Evolutionary conservation across 805 yeast genomes (phyloP).

Genomic region (Myxozyma udenii): DNA sequence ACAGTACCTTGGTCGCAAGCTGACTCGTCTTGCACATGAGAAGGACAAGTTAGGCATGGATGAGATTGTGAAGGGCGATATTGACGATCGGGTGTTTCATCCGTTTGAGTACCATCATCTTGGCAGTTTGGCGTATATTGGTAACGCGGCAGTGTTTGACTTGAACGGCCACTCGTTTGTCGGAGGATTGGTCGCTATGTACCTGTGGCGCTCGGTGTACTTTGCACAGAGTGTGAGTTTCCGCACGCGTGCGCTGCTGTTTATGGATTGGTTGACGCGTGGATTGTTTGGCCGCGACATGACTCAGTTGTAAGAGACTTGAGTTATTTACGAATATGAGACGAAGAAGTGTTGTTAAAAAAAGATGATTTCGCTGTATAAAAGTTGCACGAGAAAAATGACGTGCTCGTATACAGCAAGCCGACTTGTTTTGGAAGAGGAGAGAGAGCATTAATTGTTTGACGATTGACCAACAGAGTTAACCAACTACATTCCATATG

Average conservation of each 20-base stretch:
- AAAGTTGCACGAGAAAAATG: no score
- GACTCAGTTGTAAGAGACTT: slow-evolving; percentile 28
- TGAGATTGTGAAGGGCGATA: slow-evolving; percentile 51
- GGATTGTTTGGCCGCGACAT: slow-evolving; percentile 31
- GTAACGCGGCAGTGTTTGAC: slow-evolving; percentile 70
- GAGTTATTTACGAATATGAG: no score
- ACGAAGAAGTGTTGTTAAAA: no score
- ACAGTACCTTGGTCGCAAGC: slow-evolving; percentile 58
- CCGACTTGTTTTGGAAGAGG: no score
- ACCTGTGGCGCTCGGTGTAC: slow-evolving; percentile 68
- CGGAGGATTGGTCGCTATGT: slow-evolving; percentile 69
- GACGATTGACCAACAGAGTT: no score
- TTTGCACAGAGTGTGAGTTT: slow-evolving; percentile 65
- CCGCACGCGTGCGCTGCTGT: slow-evolving; percentile 59
- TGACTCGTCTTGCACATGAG: slow-evolving; percentile 51
- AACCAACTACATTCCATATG: no score
- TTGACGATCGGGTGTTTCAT: slow-evolving; percentile 53
- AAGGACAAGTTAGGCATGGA: slow-evolving; percentile 45
- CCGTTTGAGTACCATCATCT: slow-evolving; percentile 63
- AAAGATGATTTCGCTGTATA: no score
- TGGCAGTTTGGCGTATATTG: slow-evolving; percentile 66
- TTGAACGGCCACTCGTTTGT: slow-evolving; percentile 57
- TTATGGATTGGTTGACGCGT: slow-evolving; percentile 64
- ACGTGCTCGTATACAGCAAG: no score
- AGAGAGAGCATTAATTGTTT: no score